A percentile compares a stretch with the other conserved stretches of the same genome.
Evolutionary conservation across 352 stramenopile species (phyloP).

Genomic region (Hyaloperonospora arabidopsidis): DNA sequence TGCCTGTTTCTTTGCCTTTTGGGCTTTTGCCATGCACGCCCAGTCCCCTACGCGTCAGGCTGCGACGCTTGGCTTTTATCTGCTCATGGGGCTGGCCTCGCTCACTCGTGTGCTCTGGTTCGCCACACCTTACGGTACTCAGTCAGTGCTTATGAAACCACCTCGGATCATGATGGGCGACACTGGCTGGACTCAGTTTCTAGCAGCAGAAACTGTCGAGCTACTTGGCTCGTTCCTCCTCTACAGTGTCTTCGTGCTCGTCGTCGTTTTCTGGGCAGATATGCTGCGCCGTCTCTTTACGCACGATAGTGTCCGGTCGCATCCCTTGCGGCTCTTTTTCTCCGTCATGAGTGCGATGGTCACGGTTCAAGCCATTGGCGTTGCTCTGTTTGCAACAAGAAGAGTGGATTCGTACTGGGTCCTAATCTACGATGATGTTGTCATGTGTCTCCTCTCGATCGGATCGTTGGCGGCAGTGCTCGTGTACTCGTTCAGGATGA

Average conservation of each 20-base stretch:
- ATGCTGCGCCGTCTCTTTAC: constrained; percentile 91
- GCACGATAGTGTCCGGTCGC: constrained; percentile 56
- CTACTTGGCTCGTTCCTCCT: constrained; percentile 89
- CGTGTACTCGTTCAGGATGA: constrained; percentile 93
- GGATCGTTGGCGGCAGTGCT: constrained; percentile 88
- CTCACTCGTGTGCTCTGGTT: constrained; percentile 69
- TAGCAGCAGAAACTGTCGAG: constrained; percentile 84
- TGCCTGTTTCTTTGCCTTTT: constrained; percentile 77
- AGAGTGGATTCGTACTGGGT: constrained; percentile 89
- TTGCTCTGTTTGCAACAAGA: constrained; percentile 76
- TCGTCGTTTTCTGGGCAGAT: constrained; percentile 96
- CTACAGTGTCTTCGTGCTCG: constrained; percentile 96
- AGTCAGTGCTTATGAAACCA: constrained; percentile 60
- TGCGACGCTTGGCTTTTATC: constrained; percentile 75
- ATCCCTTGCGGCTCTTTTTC: constrained; percentile 88
- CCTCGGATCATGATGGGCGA: constrained; percentile 53
- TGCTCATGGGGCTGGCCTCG: constrained; percentile 60
- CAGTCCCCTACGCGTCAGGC: constrained; percentile 47
- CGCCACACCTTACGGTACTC: constrained; percentile 60
- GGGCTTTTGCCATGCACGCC: constrained; percentile 64
- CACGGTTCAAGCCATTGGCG: constrained; percentile 74
- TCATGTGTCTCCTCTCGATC: constrained; percentile 79
- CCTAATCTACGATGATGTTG: constrained; percentile 91
- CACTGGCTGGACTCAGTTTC: constrained; percentile 53
- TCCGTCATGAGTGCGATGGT: constrained; percentile 63